phyloP scores from a whole-genome alignment of 164 flowering plant genomes.

The Platanus orientalis region DNA sequence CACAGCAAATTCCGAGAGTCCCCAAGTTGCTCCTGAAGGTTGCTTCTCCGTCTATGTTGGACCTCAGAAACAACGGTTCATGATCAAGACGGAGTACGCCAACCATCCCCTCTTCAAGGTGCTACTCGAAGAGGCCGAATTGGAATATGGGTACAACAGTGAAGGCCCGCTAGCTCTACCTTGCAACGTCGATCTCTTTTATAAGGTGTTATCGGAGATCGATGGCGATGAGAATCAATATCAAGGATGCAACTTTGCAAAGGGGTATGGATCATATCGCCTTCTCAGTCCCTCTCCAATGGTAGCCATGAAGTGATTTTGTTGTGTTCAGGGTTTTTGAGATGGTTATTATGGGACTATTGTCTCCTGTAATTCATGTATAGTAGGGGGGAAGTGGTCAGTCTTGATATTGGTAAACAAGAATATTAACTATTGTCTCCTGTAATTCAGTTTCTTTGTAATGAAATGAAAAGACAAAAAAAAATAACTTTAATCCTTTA shows the following conservation, averaged over 20 bases:
- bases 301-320: slow-evolving; percentile 21
- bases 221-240: slow-evolving; percentile 21
- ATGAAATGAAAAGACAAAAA: too few species aligned
- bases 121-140: slow-evolving; percentile 57
- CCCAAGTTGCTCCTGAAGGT: slow-evolving; percentile 39
- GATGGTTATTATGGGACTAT: too few species aligned
- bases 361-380: too few species aligned
- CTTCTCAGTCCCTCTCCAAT: slow-evolving; percentile 37
- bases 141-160: slow-evolving; percentile 44
- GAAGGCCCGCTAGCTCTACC: slow-evolving; percentile 55
- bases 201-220: slow-evolving; percentile 44
- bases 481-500: too few species aligned
- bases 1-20: not conserved
- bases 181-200: slow-evolving; percentile 45
- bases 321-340: too few species aligned
- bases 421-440: too few species aligned
- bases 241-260: slow-evolving; percentile 25
- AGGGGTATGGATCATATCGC: slow-evolving; percentile 18
- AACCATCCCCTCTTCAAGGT: slow-evolving; percentile 59
- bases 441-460: too few species aligned
- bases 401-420: too few species aligned
- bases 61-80: slow-evolving; percentile 40
- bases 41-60: slow-evolving; percentile 64
- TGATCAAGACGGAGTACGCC: slow-evolving; percentile 39
- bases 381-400: too few species aligned